Conservation (phyloP, 2,329 filamentous ascomycete species). For the Fusarium luffae region DNA sequence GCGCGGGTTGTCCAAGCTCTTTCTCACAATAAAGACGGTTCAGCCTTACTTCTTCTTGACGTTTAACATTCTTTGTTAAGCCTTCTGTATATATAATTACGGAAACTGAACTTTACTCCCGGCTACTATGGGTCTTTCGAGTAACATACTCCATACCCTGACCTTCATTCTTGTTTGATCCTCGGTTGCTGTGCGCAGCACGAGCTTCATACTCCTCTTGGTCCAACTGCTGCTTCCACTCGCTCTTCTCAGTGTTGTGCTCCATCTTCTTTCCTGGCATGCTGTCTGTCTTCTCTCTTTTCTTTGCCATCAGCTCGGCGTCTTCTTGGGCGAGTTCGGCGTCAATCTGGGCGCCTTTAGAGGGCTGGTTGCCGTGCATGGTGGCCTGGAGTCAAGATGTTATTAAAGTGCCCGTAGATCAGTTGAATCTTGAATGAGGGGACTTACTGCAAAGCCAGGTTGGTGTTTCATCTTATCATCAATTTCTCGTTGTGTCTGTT, state of each 20-base stretch:
- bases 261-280: slow-evolving; percentile 19
- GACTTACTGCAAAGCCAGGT: slow-evolving; percentile 19
- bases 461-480: slow-evolving; percentile 30
- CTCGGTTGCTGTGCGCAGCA: not conserved
- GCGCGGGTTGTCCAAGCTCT: too few species aligned
- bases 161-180: not conserved
- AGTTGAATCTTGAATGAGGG: too few species aligned
- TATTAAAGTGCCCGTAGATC: too few species aligned
- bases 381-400: too few species aligned
- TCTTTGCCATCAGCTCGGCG: slow-evolving; percentile 19
- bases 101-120: not conserved
- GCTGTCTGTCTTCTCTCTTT: slow-evolving; percentile 12
- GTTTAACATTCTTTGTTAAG: not conserved
- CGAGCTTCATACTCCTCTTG: not conserved
- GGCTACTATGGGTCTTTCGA: not conserved
- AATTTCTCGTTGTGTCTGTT: slow-evolving; percentile 14
- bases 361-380: slow-evolving; percentile 31
- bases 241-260: not conserved
- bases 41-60: not conserved
- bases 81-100: not conserved
- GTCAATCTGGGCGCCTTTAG: slow-evolving; percentile 22
- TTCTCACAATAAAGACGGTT: too few species aligned
- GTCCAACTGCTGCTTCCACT: not conserved
- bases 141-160: not conserved
- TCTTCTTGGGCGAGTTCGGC: slow-evolving; percentile 26